Percentiles rank a stretch among this genome's conserved stretches.
These are phyloP conservation scores for Mediolabrus comicus DNA, from an alignment of 108 stramenopile species.

Conservation along the genomic window DNA sequence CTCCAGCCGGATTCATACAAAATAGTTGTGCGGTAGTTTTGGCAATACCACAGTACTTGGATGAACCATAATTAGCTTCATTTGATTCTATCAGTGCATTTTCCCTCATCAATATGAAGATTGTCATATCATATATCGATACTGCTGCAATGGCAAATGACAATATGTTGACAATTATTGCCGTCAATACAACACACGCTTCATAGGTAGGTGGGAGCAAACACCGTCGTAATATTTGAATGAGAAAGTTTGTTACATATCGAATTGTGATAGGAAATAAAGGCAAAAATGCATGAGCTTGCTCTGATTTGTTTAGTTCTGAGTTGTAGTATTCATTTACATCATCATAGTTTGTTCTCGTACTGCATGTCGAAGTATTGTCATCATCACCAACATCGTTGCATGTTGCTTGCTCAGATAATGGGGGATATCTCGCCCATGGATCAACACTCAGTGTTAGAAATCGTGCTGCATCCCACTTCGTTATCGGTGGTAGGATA, in stretches of 20 bases:
- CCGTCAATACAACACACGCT: constrained; percentile 47
- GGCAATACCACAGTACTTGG: constrained; percentile 2
- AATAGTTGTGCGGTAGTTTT: constrained; percentile 45
- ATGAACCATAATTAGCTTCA: background rate
- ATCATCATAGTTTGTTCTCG: background rate
- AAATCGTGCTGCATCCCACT: constrained; percentile 87
- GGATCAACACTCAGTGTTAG: constrained; percentile 60
- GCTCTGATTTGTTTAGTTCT: constrained; percentile 58
- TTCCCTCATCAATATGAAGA: constrained; percentile 11
- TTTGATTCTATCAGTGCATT: background rate
- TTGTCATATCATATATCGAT: constrained; percentile 60
- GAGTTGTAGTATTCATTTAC: too few relatives aligned
- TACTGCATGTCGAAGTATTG: background rate
- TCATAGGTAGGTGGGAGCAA: constrained; percentile 74
- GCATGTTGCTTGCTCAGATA: constrained; percentile 5
- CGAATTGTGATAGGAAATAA: constrained; percentile 66
- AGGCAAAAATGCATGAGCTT: constrained; percentile 84
- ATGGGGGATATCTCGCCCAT: constrained; percentile 47
- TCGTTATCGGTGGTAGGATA: constrained; percentile 65
- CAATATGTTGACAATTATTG: constrained; percentile 55
- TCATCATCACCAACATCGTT: background rate
- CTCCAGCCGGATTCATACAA: constrained; percentile 76
- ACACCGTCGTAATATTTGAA: constrained; percentile 26
- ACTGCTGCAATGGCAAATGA: constrained; percentile 62
- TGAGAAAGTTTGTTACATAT: constrained; percentile 35